Percentiles rank a stretch among this genome's conserved stretches.
These are phyloP conservation scores for Phytophthora ohioensis DNA, from an alignment of 352 stramenopile species.

Conservation along the genomic window DNA sequence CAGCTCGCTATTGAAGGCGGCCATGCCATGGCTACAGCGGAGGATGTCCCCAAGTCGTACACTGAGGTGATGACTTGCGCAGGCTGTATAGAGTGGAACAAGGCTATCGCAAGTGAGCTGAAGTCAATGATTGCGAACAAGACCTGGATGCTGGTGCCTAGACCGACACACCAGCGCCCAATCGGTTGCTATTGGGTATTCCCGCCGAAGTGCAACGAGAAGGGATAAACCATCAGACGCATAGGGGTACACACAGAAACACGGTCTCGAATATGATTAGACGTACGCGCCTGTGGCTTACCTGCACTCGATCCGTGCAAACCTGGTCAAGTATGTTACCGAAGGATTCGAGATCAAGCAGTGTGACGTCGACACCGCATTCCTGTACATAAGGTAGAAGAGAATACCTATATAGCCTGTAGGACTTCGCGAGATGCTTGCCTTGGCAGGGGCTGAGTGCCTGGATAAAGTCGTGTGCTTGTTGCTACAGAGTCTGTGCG, in stretches of 20 bases:
- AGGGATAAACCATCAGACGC: background rate
- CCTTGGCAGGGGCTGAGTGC: background rate
- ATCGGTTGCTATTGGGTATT: conserved; percentile 19
- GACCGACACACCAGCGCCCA: conserved; percentile 9
- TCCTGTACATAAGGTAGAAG: conserved; percentile 1
- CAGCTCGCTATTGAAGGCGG: background rate
- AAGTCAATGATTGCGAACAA: too few species aligned
- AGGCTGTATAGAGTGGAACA: background rate
- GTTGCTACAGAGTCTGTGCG: background rate
- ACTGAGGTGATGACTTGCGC: background rate
- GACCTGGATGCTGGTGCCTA: background rate
- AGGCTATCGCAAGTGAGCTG: too few species aligned
- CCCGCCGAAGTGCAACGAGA: conserved; percentile 4
- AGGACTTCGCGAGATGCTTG: background rate
- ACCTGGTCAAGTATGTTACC: background rate
- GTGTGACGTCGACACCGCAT: conserved; percentile 1
- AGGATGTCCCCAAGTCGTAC: conserved; percentile 3
- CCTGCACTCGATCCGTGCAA: conserved; percentile 10
- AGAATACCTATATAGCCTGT: conserved; percentile 3
- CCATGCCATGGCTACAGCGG: background rate
- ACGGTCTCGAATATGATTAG: conserved; percentile 12
- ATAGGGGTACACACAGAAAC: conserved; percentile 1
- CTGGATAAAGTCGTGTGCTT: background rate
- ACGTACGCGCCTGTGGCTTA: conserved; percentile 17
- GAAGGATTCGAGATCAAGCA: conserved; percentile 10